Conservation (phyloP, 805 yeast species). For the Candida hispaniensis region DNA sequence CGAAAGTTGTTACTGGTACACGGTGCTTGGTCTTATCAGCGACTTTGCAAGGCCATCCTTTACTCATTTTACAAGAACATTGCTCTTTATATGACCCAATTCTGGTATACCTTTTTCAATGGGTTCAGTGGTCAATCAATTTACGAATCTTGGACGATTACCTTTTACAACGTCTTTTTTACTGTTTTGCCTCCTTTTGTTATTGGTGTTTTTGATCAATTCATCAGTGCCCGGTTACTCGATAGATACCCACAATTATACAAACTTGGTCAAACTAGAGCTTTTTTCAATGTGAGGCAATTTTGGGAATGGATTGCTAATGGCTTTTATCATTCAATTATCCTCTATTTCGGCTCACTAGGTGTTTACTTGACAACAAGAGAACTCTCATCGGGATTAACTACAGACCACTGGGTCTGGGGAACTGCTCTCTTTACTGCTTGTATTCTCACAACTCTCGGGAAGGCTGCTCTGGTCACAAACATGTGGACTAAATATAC, state of each 20-base stretch:
- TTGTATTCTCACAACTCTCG: conserved; percentile 78
- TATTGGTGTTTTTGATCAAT: conserved; percentile 93
- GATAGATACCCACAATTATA: conserved; percentile 90
- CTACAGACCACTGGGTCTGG: conserved; percentile 89
- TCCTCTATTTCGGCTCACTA: conserved; percentile 63
- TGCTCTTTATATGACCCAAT: conserved; percentile 93
- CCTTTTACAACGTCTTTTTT: conserved; percentile 88
- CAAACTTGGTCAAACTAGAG: conserved; percentile 78
- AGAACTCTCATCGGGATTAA: conserved; percentile 49
- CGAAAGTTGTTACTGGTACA: conserved; percentile 79
- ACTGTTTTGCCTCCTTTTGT: conserved; percentile 95
- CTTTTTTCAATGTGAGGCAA: conserved; percentile 78
- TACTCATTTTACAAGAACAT: conserved; percentile 95
- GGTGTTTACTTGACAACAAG: conserved; percentile 61
- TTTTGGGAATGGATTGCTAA: conserved; percentile 97
- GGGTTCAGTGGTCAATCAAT: conserved; percentile 93
- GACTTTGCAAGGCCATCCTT: conserved; percentile 83
- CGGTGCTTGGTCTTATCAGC: conserved; percentile 96
- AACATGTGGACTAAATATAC: conserved; percentile 95
- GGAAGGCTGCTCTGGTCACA: conserved; percentile 88
- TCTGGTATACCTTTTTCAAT: conserved; percentile 91
- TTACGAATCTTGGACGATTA: conserved; percentile 95
- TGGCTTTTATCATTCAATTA: conserved; percentile 88
- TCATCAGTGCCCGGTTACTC: conserved; percentile 77
- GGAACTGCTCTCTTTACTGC: conserved; percentile 85